phyloP scores from a whole-genome alignment of 1,139 yeast species.

The Zygosaccharomyces sapae region DNA sequence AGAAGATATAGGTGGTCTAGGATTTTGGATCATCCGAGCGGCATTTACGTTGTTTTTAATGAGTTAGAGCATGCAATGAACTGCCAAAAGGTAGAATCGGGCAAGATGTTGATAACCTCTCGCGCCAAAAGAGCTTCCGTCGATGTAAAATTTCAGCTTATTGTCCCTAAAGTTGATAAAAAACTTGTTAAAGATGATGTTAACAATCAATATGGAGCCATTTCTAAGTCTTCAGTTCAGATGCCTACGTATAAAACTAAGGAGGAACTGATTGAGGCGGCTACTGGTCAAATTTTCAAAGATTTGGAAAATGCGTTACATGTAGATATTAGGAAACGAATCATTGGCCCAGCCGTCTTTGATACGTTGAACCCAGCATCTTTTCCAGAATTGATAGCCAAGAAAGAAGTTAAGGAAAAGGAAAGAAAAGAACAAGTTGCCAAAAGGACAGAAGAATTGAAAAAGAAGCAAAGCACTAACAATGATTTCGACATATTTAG shows the following conservation, averaged over 20 bases:
- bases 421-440: slow-evolving; percentile 32
- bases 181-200: not conserved
- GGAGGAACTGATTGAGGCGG: slow-evolving; percentile 47
- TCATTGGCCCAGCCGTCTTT: slow-evolving; percentile 67
- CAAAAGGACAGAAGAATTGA: slow-evolving; percentile 22
- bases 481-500: slow-evolving; percentile 33
- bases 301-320: slow-evolving; percentile 62
- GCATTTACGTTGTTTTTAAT: slow-evolving; percentile 70
- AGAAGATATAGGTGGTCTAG: slow-evolving; percentile 57
- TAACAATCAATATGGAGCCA: slow-evolving; percentile 11
- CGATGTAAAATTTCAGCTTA: slow-evolving; percentile 25
- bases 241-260: slow-evolving; percentile 19
- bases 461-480: slow-evolving; percentile 16
- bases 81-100: slow-evolving; percentile 67
- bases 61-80: slow-evolving; percentile 58
- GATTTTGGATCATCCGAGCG: slow-evolving; percentile 57
- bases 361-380: slow-evolving; percentile 58
- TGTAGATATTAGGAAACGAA: slow-evolving; percentile 71
- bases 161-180: slow-evolving; percentile 15
- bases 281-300: slow-evolving; percentile 53
- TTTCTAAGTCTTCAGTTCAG: not conserved
- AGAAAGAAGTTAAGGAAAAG: slow-evolving; percentile 38
- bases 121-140: slow-evolving; percentile 27
- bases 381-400: slow-evolving; percentile 52
- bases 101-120: slow-evolving; percentile 38